Percentiles rank a stretch among this genome's conserved stretches.
Evolutionary conservation across 106 monocot species (phyloP).

Genomic region (Iris macrosiphon): DNA sequence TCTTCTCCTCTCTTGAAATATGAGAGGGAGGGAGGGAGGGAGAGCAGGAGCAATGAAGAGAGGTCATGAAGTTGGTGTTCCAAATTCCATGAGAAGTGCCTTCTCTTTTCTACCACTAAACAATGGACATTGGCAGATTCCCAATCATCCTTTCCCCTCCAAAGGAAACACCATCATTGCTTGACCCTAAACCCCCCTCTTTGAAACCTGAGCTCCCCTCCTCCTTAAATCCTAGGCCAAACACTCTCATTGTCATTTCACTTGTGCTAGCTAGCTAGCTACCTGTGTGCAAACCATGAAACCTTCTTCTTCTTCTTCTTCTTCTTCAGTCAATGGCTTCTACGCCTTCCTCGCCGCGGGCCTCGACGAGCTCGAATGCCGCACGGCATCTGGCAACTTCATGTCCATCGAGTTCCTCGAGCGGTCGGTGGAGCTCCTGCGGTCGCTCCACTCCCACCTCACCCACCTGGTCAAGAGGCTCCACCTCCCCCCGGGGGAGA

Average conservation of each 20-base stretch:
- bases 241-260: background rate
- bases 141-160: constrained; percentile 75
- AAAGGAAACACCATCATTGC: constrained; percentile 92
- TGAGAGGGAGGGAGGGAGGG: constrained; percentile 3
- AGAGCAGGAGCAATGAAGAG: constrained; percentile 14
- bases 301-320: constrained; percentile 31
- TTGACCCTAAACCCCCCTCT: constrained; percentile 23
- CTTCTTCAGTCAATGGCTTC: constrained; percentile 52
- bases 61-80: constrained; percentile 25
- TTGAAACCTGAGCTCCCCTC: constrained; percentile 27
- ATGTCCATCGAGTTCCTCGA: constrained; percentile 40
- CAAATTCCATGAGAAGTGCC: constrained; percentile 24
- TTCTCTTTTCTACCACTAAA: constrained; percentile 30
- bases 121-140: constrained; percentile 44
- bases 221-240: background rate
- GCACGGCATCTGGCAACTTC: constrained; percentile 16
- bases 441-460: constrained; percentile 49
- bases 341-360: constrained; percentile 49
- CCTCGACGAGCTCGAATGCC: constrained; percentile 55
- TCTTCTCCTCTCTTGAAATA: background rate
- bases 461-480: constrained; percentile 52
- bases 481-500: constrained; percentile 51
- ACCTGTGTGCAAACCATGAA: constrained; percentile 21
- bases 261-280: background rate
- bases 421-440: constrained; percentile 33